A percentile compares a stretch with the other conserved stretches of the same genome.
Conservation (phyloP, 768 basidiomycete genomes). For the Favolaschia claudopus region DNA sequence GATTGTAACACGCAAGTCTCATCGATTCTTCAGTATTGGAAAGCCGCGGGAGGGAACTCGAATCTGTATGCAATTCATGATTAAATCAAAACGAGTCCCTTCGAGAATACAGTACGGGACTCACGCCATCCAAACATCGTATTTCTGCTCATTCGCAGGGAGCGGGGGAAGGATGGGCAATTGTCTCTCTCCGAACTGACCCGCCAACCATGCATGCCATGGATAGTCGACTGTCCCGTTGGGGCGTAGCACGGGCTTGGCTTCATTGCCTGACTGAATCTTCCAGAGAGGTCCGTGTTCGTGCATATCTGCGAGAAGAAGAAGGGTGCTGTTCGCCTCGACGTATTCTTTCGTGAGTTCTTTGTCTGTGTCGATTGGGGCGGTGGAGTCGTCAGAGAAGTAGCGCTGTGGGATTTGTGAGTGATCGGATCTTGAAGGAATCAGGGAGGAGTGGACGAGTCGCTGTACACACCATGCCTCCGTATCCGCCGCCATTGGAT, state of each 20-base stretch:
- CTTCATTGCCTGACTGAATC: slow-evolving; percentile 6
- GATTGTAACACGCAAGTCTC: too few relatives aligned
- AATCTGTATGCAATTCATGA: slow-evolving; percentile 4
- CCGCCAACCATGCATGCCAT: slow-evolving; percentile 31
- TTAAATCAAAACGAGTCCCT: not conserved
- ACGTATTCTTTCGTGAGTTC: slow-evolving; percentile 19
- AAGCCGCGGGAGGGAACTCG: slow-evolving; percentile 16
- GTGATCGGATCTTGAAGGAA: not conserved
- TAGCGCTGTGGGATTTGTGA: slow-evolving; percentile 1
- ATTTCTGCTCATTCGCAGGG: slow-evolving; percentile 11
- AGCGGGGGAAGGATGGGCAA: slow-evolving; percentile 25
- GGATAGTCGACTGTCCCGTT: slow-evolving; percentile 32
- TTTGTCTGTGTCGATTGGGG: slow-evolving; percentile 1
- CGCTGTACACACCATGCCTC: slow-evolving; percentile 8
- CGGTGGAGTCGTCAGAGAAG: slow-evolving; percentile 19
- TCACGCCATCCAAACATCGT: slow-evolving; percentile 29
- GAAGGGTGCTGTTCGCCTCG: slow-evolving; percentile 17
- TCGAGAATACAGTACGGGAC: not conserved
- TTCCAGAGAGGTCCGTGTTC: slow-evolving; percentile 34
- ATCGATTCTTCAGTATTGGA: slow-evolving; percentile 8
- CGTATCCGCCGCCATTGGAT: slow-evolving; percentile 23
- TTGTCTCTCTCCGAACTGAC: slow-evolving; percentile 16
- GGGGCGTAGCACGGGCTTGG: slow-evolving; percentile 20
- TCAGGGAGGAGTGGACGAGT: not conserved
- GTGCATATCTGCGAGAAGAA: slow-evolving; percentile 23